Percentiles rank a stretch among this genome's conserved stretches.
These are phyloP conservation scores for Dactylellina leptospora DNA, from an alignment of 2,329 filamentous ascomycete species.

Conservation along the genomic window DNA sequence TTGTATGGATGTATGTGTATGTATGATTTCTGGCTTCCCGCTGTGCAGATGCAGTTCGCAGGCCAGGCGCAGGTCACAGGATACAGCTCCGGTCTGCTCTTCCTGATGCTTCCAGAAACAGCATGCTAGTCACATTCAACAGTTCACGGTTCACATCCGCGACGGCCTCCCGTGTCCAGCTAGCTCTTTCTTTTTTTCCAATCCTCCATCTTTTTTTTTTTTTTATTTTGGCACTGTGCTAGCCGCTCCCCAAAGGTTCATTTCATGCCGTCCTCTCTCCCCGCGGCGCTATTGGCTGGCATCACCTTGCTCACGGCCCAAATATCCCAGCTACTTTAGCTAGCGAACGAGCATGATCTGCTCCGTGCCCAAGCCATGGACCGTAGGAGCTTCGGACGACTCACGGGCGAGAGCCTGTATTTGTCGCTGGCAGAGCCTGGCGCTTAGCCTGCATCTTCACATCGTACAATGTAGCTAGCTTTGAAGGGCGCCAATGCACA, in stretches of 20 bases:
- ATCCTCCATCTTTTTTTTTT: not conserved
- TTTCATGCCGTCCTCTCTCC: conserved; percentile 44
- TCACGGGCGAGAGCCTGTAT: not conserved
- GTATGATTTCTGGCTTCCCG: conserved; percentile 46
- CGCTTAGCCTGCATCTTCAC: conserved; percentile 46
- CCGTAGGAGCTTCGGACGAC: conserved; percentile 42
- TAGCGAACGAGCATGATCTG: not conserved
- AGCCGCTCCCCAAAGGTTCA: conserved; percentile 40
- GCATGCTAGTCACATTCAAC: conserved; percentile 53
- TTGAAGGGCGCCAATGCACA: conserved; percentile 41
- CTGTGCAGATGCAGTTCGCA: conserved; percentile 53
- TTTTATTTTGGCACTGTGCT: conserved; percentile 5
- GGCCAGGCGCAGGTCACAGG: conserved; percentile 53
- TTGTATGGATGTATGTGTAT: no score
- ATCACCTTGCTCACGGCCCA: not conserved
- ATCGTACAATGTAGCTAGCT: no score
- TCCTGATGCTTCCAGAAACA: conserved; percentile 51
- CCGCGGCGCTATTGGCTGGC: conserved; percentile 34
- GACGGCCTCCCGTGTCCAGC: conserved; percentile 24
- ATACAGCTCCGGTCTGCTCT: conserved; percentile 25
- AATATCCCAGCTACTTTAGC: conserved; percentile 11
- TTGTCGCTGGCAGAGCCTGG: not conserved
- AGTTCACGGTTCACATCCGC: not conserved
- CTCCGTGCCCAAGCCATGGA: conserved; percentile 1
- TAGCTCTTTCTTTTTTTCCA: conserved; percentile 25